phyloP scores from a whole-genome alignment of 352 stramenopile species.

The Thalassiosira livingstoniorum region DNA sequence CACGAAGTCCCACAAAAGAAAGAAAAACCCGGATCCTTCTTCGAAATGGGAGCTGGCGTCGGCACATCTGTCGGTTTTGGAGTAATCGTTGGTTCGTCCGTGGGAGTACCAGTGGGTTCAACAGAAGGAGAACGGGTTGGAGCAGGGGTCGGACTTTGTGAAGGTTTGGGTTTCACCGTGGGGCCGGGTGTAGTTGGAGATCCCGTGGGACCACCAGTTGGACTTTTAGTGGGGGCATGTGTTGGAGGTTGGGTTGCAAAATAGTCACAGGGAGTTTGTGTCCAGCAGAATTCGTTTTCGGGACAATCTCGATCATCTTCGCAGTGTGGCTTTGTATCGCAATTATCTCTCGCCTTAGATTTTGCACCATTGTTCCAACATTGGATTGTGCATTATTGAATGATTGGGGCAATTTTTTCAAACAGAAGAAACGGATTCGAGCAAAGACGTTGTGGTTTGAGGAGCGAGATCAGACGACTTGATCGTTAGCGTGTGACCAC shows the following conservation, averaged over 20 bases:
- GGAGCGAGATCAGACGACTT: too few relatives aligned
- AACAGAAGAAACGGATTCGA: too few relatives aligned
- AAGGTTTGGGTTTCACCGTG: too few relatives aligned
- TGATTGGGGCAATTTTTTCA: too few relatives aligned
- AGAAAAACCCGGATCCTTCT: constrained; percentile 24
- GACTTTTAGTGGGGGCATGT: constrained; percentile 41
- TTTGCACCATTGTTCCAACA: too few relatives aligned
- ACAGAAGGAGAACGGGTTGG: constrained; percentile 45
- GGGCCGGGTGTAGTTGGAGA: too few relatives aligned
- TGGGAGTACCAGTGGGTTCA: constrained; percentile 34
- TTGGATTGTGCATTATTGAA: too few relatives aligned
- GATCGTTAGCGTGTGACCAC: too few relatives aligned
- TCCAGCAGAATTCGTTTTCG: constrained; percentile 66
- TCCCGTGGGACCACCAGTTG: too few relatives aligned
- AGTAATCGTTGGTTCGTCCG: constrained; percentile 47
- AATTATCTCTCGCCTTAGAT: constrained; percentile 66
- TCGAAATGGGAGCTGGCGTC: constrained; percentile 7
- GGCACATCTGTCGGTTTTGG: constrained; percentile 36
- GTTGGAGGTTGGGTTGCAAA: constrained; percentile 59
- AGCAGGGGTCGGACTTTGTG: constrained; percentile 36
- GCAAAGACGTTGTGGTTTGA: too few relatives aligned
- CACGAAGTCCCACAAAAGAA: constrained; percentile 82
- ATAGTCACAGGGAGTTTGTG: constrained; percentile 66
- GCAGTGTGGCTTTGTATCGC: constrained; percentile 64
- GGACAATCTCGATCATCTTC: constrained; percentile 52